Percentiles rank a stretch among this genome's conserved stretches.
Conservation (phyloP, 148 eudicot genomes). For the Vaccinium corymbosum region DNA sequence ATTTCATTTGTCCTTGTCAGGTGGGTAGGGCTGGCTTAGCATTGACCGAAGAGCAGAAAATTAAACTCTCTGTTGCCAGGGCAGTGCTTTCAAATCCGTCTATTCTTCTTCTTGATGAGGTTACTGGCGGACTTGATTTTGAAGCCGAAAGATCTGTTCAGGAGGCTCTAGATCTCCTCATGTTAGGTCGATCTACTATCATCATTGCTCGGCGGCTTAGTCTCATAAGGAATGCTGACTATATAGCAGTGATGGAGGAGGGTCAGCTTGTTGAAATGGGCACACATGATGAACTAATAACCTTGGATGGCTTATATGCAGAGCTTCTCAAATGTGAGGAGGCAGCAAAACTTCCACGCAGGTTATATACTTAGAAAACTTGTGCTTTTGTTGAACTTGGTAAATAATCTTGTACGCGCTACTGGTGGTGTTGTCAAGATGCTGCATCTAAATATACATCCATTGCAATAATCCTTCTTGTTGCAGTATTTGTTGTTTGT, state of each 20-base stretch:
- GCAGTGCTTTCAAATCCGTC: slow-evolving; percentile 92
- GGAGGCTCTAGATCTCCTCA: slow-evolving; percentile 85
- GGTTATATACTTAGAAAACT: slow-evolving; percentile 39
- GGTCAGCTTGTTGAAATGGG: slow-evolving; percentile 99
- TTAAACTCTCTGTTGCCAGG: slow-evolving; percentile 93
- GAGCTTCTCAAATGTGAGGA: slow-evolving; percentile 97
- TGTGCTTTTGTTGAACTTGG: slow-evolving; percentile 9
- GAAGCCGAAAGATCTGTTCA: slow-evolving; percentile 98
- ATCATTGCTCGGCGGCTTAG: slow-evolving; percentile 93
- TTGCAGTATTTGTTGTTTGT: neutral
- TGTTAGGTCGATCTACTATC: slow-evolving; percentile 93
- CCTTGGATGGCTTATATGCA: slow-evolving; percentile 89
- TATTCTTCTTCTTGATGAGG: slow-evolving; percentile 94
- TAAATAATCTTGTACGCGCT: neutral
- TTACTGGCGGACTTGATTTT: slow-evolving; percentile 99
- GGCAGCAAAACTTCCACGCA: slow-evolving; percentile 96
- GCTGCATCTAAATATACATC: neutral
- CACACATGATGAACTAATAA: slow-evolving; percentile 82
- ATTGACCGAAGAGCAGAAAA: slow-evolving; percentile 93
- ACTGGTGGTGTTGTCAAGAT: neutral
- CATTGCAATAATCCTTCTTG: slow-evolving; percentile 2
- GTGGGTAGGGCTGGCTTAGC: slow-evolving; percentile 84
- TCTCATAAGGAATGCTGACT: slow-evolving; percentile 91
- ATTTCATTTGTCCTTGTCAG: slow-evolving; percentile 36
- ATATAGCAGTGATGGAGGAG: slow-evolving; percentile 98